Conservation (phyloP, 768 basidiomycete species). For the Rhizopogon roseolus region DNA sequence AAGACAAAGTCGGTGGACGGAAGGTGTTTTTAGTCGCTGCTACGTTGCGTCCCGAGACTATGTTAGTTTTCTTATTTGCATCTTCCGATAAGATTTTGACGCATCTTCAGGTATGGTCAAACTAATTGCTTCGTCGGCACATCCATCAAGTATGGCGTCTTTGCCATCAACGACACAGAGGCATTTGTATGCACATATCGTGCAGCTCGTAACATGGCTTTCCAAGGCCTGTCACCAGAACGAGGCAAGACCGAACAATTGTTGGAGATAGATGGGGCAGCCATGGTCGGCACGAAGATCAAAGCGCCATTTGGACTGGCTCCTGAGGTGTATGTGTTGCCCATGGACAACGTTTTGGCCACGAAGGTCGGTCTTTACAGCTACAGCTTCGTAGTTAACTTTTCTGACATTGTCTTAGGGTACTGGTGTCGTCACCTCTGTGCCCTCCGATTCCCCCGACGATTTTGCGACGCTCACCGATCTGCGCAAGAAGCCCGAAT, state of each 20-base stretch:
- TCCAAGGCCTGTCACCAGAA: constrained; percentile 76
- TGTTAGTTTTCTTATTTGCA: constrained; percentile 45
- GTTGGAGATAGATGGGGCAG: constrained; percentile 71
- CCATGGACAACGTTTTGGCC: constrained; percentile 98
- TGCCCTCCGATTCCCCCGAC: constrained; percentile 97
- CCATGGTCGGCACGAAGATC: constrained; percentile 84
- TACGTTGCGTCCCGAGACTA: constrained; percentile 93
- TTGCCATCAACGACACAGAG: constrained; percentile 80
- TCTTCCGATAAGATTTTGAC: neutral
- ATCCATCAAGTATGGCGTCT: constrained; percentile 87
- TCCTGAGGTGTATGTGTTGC: constrained; percentile 89
- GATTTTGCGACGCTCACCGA: constrained; percentile 89
- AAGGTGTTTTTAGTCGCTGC: constrained; percentile 94
- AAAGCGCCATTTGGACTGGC: constrained; percentile 80
- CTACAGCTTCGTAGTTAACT: neutral
- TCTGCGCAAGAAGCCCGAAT: constrained; percentile 92
- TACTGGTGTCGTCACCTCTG: constrained; percentile 96
- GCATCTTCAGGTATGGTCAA: constrained; percentile 78
- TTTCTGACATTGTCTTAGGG: constrained; percentile 44
- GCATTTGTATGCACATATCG: constrained; percentile 87
- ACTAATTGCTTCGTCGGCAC: constrained; percentile 97
- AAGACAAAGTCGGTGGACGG: constrained; percentile 65
- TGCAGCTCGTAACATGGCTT: constrained; percentile 96
- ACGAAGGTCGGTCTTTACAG: constrained; percentile 58
- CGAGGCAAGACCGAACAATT: constrained; percentile 73